Conservation (phyloP, 2,329 filamentous ascomycete genomes). For the Epicoccum sorghinum region DNA sequence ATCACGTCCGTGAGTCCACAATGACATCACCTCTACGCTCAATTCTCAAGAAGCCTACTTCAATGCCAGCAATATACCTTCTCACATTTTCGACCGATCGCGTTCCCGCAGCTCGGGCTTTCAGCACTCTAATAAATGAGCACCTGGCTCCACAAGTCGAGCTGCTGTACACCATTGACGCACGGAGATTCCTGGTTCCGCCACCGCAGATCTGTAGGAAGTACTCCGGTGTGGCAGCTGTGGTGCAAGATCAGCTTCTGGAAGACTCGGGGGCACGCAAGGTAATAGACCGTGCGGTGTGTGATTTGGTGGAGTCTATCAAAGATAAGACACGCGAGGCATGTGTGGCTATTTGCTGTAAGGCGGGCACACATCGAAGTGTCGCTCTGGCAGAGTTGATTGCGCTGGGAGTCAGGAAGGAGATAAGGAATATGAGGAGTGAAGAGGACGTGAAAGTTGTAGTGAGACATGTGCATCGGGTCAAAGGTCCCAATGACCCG, state of each 20-base stretch:
- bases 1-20: neutral
- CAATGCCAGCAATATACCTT: conserved; percentile 32
- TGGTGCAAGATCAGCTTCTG: conserved; percentile 33
- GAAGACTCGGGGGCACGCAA: conserved; percentile 20
- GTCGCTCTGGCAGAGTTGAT: conserved; percentile 39
- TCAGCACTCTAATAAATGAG: conserved; percentile 15
- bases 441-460: conserved; percentile 28
- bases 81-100: conserved; percentile 27
- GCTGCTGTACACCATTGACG: conserved; percentile 36
- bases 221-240: conserved; percentile 31
- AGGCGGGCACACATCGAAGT: conserved; percentile 40
- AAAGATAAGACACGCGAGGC: conserved; percentile 9
- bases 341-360: conserved; percentile 33
- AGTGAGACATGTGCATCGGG: conserved; percentile 38
- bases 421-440: conserved; percentile 15
- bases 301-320: conserved; percentile 18
- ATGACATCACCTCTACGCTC: neutral
- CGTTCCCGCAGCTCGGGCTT: conserved; percentile 2
- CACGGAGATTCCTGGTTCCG: conserved; percentile 21
- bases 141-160: conserved; percentile 24
- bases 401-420: conserved; percentile 24
- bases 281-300: conserved; percentile 20
- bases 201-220: conserved; percentile 16
- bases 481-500: conserved; percentile 26
- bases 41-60: neutral